Base-by-base conservation (phyloP, 169 alveolate genomes). In the Neospora caninum region DNA sequence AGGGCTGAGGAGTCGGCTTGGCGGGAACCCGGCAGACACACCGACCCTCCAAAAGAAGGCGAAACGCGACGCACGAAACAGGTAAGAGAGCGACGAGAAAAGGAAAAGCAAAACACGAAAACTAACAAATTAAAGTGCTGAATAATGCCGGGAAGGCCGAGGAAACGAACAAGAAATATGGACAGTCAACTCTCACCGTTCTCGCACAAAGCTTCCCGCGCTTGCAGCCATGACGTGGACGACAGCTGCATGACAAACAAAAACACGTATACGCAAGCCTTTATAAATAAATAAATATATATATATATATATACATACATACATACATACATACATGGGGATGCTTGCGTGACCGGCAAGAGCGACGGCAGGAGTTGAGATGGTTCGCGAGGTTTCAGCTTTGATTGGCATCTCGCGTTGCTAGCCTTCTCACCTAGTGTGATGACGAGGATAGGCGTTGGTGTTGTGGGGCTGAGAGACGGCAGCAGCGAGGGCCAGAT, bases 401-500 rank as follows among this genome's bases (percentile, higher is more conserved):
- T n/a, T n/a, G n/a, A n/a, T n/a, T n/a, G n/a, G n/a, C n/a, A n/a
- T n/a, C n/a, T n/a, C n/a, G n/a, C n/a, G n/a, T n/a, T n/a, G n/a
- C n/a, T n/a, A n/a, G 58, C 58, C 13, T 41, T 34, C 73, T 64
- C 9, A 89, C 93, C 93, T 18, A 89, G 88, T 22, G 93, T 38
- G 41, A 41, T 36, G n/a, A 67, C 69, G 93, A 89, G 78, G 58
- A 73, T 88, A 0, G 69, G 27, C 42, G 41, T 45, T 0, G 93
- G 93, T 25, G 93, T 45, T 2, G 69, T 18, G 25, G 58, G 73
- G n/a, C 53, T 16, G 43, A 89, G 69, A 13, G 93, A 89, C 34
- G 93, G 93, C 64, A 89, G 70, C 29, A 89, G 88, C 36, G 73
- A 89, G 45, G 93, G 93, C 93, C 93, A 89, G 31, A 89, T 27